Percentiles rank a stretch among this genome's conserved stretches.
These are phyloP conservation scores for Theobroma cacao DNA, from an alignment of 345 rosid genomes.

Conservation along the genomic window DNA sequence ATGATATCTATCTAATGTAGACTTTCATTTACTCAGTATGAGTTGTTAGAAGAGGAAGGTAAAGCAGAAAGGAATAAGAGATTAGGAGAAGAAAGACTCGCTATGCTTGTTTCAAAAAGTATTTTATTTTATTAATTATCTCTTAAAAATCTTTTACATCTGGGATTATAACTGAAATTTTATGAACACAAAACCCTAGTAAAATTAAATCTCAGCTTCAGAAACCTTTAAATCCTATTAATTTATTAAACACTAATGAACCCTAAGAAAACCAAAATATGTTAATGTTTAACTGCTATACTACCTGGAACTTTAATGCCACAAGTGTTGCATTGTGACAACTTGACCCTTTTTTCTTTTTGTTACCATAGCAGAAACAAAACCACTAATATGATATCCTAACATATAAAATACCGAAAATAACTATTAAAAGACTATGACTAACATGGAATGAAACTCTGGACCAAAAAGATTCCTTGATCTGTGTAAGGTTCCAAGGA, in stretches of 20 bases:
- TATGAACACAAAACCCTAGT: background rate
- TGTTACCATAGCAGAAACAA: background rate
- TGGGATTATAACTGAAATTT: background rate
- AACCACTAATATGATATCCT: background rate
- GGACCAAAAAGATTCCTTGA: background rate
- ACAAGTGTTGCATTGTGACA: background rate
- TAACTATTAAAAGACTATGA: background rate
- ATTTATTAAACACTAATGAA: background rate
- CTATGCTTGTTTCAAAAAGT: background rate
- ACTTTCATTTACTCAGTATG: background rate
- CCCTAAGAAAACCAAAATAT: background rate
- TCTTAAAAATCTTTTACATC: background rate
- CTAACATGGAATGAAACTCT: background rate
- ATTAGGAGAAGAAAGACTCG: background rate
- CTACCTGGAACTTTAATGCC: background rate
- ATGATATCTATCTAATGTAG: background rate
- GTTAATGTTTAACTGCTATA: background rate
- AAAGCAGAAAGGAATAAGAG: background rate
- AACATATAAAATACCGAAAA: background rate
- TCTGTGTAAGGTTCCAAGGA: background rate
- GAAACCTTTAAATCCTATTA: background rate
- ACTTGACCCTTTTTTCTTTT: background rate
- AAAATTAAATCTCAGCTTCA: background rate
- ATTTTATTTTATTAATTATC: background rate
- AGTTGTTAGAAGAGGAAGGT: background rate